Base-by-base conservation (phyloP, 2,329 filamentous ascomycete genomes). In the Sphaerulina vaccinii region DNA sequence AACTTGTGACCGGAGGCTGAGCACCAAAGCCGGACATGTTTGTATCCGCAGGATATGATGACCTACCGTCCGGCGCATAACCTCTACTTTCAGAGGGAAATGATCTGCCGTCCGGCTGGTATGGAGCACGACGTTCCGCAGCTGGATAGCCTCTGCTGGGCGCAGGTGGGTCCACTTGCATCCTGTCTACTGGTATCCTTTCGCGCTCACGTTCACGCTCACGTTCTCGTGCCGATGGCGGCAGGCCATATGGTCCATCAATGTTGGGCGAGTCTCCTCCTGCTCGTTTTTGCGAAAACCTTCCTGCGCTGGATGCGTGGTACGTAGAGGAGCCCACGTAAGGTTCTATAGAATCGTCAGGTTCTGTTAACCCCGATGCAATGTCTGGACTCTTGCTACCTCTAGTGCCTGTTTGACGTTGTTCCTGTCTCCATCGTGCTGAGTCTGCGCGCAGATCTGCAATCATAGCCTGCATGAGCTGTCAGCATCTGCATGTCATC, bases 381-480 rank as follows among this genome's bases (percentile, higher is more conserved):
- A 64, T 64, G 64, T 61, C 58, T 68, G 68, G 68, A 69, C 61
- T 66, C 55, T 62, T 68, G 69, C 72, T 77, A 77, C 75, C 75
- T 75, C 73, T 67, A 65, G 68, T 68, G 36, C 67, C 67, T 5
- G 66, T 64, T 47, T 59, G 55, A 39, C 62, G 62, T 56, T 65
- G 64, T 62, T 71, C 68, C 62, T 69, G 64, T 48, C 64, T 63
- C 75, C 74, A 78, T 56, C 73, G 70, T 54, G 69, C 69, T 42
- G 75, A 76, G 54, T 77, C 75, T 65, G 70, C 61, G 59, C 72
- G 73, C 63, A 78, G 62, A 60, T 78, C 75, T 61, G 71, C 67
- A 54, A 77, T 74, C 75, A 78, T 78, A 63, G 74, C 72, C 75
- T 73, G 61, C n/a, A 23, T 29, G 29, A 22, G 9, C 3, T 35